A percentile compares a stretch with the other conserved stretches of the same genome.
Conservation (phyloP, 2,329 filamentous ascomycete genomes). For the Blumeria graminis region DNA sequence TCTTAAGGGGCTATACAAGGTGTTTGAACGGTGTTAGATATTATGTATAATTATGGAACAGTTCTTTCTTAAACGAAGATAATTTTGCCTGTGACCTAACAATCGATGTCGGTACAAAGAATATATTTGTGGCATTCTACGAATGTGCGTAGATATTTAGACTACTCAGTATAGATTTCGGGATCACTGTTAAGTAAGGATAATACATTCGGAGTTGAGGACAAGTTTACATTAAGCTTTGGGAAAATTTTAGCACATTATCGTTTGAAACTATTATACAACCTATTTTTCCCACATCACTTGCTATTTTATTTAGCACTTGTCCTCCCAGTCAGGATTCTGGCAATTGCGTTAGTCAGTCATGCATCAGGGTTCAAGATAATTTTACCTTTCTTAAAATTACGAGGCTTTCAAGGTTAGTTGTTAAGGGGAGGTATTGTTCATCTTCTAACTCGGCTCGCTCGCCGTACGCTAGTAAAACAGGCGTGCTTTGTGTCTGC, state of each 20-base stretch:
- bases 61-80: no score
- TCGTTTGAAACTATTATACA: conserved; percentile 12
- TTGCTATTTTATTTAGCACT: conserved; percentile 14
- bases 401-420: conserved; percentile 77
- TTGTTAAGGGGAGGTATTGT: conserved; percentile 81
- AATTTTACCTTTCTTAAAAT: conserved; percentile 77
- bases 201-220: no score
- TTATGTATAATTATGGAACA: no score
- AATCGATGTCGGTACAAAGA: no score
- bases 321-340: conserved; percentile 31
- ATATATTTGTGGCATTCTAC: no score
- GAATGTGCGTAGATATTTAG: no score
- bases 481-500: conserved; percentile 98
- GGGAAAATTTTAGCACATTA: no score
- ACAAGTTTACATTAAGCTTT: no score
- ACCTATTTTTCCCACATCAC: conserved; percentile 11
- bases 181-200: no score
- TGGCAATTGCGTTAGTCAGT: conserved; percentile 10
- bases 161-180: no score
- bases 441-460: conserved; percentile 93
- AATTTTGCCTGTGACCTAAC: no score
- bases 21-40: conserved; percentile 70
- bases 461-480: conserved; percentile 82
- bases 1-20: conserved; percentile 73
- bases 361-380: not conserved